Base-by-base conservation (phyloP, 2,329 filamentous ascomycete genomes). In the Thelonectria rubi region DNA sequence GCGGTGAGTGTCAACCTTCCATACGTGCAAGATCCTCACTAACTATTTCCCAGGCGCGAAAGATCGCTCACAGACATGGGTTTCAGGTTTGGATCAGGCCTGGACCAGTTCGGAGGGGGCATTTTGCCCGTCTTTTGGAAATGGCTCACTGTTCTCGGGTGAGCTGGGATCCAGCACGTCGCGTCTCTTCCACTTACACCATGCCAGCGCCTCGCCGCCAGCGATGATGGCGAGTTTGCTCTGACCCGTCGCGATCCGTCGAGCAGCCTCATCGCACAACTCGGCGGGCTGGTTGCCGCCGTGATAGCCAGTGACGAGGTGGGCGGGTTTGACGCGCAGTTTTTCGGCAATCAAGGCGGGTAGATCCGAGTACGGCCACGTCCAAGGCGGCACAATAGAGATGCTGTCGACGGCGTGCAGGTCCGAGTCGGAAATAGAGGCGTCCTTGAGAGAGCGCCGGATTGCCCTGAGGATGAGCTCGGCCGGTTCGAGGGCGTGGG, bases 161-260 rank as follows among this genome's bases (percentile, higher is more conserved):
- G 1, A 67, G 10, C n/a, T 9, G 0, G 15, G n/a, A 17, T 5
- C 3, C 30, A 3, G 11, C 1, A 0, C 0, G 0, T 2, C 0
- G 3, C 3, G 10, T 1, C 1, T 47, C 10, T 68, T 3, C 0
- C 4, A 55, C 62, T 6, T 76, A 86, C 85, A 72, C 18, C 82
- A 88, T 55, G 86, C 88, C 60, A 91, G 73, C 12, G 88, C 87
- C 71, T 91, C 88, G 10, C 86, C 88, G 2, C 88, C 88, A 1
- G 84, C 83, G 1, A 91, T 73, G 39, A 91, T 72, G 0, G 86
- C 86, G 6, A 90, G 79, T 15, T 80, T 86, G 10, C 74, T 81
- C 55, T 87, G 76, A 1, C 86, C 82, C 20, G 71, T 74, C 0
- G 85, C 78, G 14, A 91, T 81, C 26, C 86, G 78, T 17, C 83